Evolutionary conservation across 441 rosid species (phyloP).

Genomic region (Mallotus japonicus): DNA sequence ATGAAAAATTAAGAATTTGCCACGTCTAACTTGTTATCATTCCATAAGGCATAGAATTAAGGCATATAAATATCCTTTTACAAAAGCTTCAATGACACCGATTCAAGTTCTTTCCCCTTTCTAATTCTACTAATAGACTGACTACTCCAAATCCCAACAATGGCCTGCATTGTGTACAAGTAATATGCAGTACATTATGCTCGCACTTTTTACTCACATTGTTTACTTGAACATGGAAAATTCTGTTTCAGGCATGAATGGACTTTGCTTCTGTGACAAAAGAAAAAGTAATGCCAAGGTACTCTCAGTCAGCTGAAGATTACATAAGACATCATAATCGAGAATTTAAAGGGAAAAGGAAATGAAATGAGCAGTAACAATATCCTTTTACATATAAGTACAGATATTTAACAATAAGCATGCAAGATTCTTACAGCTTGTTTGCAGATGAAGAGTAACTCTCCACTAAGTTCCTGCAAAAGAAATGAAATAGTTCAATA

Average conservation of each 20-base stretch:
- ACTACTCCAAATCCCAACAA: neutral
- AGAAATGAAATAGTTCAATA: slow-evolving; percentile 14
- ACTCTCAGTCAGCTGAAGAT: neutral
- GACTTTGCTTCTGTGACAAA: slow-evolving; percentile 52
- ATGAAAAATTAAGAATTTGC: too few species aligned
- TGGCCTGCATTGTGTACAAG: neutral
- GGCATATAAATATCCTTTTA: neutral
- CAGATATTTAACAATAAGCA: slow-evolving; percentile 4
- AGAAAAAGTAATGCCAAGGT: slow-evolving; percentile 3
- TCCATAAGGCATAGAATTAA: too few species aligned
- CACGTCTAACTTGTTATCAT: too few species aligned
- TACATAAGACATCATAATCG: neutral
- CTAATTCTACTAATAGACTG: neutral
- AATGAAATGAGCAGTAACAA: neutral
- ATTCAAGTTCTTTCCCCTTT: slow-evolving; percentile 2
- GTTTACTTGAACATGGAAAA: slow-evolving; percentile 55
- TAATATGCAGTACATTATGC: neutral
- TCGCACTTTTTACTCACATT: slow-evolving; percentile 42
- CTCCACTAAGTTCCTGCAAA: slow-evolving; percentile 75
- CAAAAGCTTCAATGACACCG: neutral
- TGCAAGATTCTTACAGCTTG: slow-evolving; percentile 50
- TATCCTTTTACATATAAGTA: neutral
- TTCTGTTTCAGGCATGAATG: slow-evolving; percentile 60
- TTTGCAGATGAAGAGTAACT: slow-evolving; percentile 46
- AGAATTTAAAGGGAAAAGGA: neutral